Base-by-base conservation (phyloP, 1,139 yeast species). In the Nakaseomyces bracarensis region DNA sequence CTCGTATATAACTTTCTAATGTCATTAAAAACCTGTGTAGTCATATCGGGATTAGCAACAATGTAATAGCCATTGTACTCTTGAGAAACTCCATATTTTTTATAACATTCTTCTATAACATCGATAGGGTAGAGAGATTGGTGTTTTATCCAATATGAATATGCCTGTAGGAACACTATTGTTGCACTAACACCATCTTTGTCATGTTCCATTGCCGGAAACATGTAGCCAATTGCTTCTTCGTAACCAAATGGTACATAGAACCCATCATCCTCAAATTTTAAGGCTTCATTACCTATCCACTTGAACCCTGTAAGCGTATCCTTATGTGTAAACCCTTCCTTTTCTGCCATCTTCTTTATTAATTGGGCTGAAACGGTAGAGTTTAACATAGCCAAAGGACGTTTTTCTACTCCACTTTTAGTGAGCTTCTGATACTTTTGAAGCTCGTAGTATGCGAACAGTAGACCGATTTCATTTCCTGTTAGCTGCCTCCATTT, bases 161-260 rank as follows among this genome's bases (percentile, higher is more conserved):
- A 47, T 63, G 89, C 71, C 60, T 83, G 94, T 40, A 86, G 64
- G 66, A 87, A 89, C n/a, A 84, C 74, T 9, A 72, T 65, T 2
- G 87, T 76, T 0, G 97, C 96, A 23, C 87, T 68, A 20, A 91
- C 74, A 1, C 98, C 98, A 58, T 91, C 98, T 63, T 91, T 91
- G 59, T 91, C 98, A 61, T 83, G 86, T 34, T 48, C 60, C 37
- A 83, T 85, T n/a, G 77, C 70, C 20, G 75, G 68, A 54, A 87
- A 85, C 96, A 91, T 86, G 65, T 78, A 91, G 3, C 98, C 98
- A 52, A 91, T 82, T 3, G 97, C 97, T 58, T 91, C 98, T 61
- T 91, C 98, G 58, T 75, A 91, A 0, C 85, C 96, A 67, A 87
- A 86, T 0, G 96, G 95, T 1, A 89, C 95, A 5, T 43, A 52